phyloP scores from a whole-genome alignment of 495 filamentous ascomycete genomes.

The Penicillium dipodomyicola region DNA sequence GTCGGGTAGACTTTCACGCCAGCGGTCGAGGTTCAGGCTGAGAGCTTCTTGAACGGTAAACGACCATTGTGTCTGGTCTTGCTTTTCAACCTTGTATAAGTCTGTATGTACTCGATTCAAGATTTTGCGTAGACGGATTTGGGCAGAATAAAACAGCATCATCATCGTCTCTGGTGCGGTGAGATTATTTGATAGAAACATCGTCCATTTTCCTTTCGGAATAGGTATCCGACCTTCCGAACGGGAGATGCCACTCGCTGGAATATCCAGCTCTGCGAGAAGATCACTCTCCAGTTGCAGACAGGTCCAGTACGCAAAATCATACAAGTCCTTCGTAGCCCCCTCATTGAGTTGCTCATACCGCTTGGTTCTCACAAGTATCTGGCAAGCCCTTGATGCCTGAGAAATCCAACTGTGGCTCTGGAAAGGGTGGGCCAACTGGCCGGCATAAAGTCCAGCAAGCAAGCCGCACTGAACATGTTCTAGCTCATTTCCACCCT shows the following conservation, averaged over 20 bases:
- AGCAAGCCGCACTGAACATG: conserved; percentile 85
- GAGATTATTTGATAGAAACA: conserved; percentile 36
- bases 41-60: conserved; percentile 38
- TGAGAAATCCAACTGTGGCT: conserved; percentile 84
- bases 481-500: conserved; percentile 71
- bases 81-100: conserved; percentile 64
- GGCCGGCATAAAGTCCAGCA: conserved; percentile 84
- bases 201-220: conserved; percentile 48
- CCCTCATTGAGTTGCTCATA: conserved; percentile 37
- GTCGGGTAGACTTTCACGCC: conserved; percentile 44
- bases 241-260: conserved; percentile 73
- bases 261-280: conserved; percentile 80
- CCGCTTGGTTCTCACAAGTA: conserved; percentile 64
- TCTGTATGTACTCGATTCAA: conserved; percentile 80
- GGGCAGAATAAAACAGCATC: conserved; percentile 79
- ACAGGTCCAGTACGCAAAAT: conserved; percentile 90
- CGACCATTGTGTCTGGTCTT: conserved; percentile 31
- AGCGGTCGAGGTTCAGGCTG: conserved; percentile 50
- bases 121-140: conserved; percentile 80
- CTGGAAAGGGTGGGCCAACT: conserved; percentile 81
- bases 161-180: conserved; percentile 42
- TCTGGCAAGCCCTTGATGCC: conserved; percentile 72
- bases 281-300: conserved; percentile 95
- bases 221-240: conserved; percentile 66
- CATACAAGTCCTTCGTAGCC: conserved; percentile 50